Conservation (phyloP, 768 basidiomycete genomes). For the Guyanaporus albipodus region DNA sequence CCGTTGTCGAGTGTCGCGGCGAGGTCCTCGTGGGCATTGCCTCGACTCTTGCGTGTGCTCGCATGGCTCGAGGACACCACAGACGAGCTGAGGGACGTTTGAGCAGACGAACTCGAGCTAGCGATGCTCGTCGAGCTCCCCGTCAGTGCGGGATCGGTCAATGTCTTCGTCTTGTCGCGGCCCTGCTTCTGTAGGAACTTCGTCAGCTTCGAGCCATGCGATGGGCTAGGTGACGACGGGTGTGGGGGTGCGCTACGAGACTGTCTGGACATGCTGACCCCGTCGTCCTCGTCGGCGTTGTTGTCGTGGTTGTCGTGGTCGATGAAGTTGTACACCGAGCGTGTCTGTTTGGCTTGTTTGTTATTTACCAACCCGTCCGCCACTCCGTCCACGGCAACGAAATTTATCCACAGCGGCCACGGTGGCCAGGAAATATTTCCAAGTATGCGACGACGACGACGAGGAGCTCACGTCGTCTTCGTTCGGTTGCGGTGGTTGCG, state of each 20-base stretch:
- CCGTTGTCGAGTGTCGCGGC: conserved; percentile 18
- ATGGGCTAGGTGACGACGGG: conserved; percentile 39
- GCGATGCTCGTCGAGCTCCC: conserved; percentile 35
- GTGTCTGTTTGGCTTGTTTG: conserved; percentile 28
- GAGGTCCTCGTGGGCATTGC: conserved; percentile 23
- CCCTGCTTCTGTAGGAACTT: conserved; percentile 65
- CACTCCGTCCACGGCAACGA: conserved; percentile 9
- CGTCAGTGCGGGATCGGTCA: conserved; percentile 36
- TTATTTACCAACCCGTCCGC: conserved; percentile 10
- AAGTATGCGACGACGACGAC: too few species aligned
- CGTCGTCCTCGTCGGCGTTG: conserved; percentile 6
- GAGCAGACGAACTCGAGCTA: conserved; percentile 40
- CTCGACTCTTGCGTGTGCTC: conserved; percentile 31
- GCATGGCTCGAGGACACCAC: conserved; percentile 25
- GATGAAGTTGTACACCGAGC: conserved; percentile 13
- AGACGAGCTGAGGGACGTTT: conserved; percentile 28
- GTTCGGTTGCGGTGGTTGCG: too few species aligned
- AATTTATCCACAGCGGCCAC: conserved; percentile 15
- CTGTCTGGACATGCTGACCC: conserved; percentile 43
- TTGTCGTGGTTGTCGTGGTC: conserved; percentile 17
- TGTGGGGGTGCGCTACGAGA: conserved; percentile 41
- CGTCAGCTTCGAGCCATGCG: conserved; percentile 53
- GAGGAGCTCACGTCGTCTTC: too few species aligned
- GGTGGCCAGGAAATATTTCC: not conserved
- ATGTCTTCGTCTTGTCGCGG: conserved; percentile 59